These are phyloP conservation scores for Cladosporium velox DNA, from an alignment of 2,329 filamentous ascomycete genomes.

Conservation along the genomic window DNA sequence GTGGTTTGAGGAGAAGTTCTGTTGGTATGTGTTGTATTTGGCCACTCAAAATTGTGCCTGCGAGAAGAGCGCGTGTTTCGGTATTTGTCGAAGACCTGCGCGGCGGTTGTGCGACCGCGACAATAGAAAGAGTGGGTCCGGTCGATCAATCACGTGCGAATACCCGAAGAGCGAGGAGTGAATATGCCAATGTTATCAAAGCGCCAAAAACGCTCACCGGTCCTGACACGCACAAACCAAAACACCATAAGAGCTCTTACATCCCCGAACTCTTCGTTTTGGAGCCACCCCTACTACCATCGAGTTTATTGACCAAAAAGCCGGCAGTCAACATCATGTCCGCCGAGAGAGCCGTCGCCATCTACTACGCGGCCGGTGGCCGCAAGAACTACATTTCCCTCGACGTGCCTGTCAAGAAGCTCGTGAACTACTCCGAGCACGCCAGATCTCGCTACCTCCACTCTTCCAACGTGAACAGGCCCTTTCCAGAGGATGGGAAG, in stretches of 20 bases:
- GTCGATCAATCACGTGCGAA: not conserved
- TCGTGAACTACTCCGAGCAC: slow-evolving; percentile 19
- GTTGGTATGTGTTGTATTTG: not conserved
- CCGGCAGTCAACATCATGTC: not conserved
- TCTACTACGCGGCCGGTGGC: not conserved
- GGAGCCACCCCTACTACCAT: not conserved
- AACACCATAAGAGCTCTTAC: not conserved
- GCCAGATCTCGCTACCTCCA: not conserved
- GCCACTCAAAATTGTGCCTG: not conserved
- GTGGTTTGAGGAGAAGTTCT: not conserved
- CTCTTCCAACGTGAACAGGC: too few relatives aligned
- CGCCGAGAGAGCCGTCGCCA: not conserved
- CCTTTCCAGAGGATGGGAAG: not conserved
- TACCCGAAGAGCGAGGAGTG: not conserved
- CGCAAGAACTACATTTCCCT: slow-evolving; percentile 4
- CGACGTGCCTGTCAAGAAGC: slow-evolving; percentile 10
- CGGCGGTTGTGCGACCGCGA: not conserved
- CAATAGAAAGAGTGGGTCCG: not conserved
- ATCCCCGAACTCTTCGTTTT: not conserved
- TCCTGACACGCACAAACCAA: not conserved
- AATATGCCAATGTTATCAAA: not conserved
- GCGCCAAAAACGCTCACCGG: not conserved
- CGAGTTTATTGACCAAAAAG: too few relatives aligned
- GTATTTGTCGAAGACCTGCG: not conserved
- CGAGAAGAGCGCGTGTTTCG: not conserved